Evolutionary conservation across 2,329 filamentous ascomycete species (phyloP), one percentile per base, ranked within the genome.

Genomic region (Pezicula neosporulosa): DNA sequence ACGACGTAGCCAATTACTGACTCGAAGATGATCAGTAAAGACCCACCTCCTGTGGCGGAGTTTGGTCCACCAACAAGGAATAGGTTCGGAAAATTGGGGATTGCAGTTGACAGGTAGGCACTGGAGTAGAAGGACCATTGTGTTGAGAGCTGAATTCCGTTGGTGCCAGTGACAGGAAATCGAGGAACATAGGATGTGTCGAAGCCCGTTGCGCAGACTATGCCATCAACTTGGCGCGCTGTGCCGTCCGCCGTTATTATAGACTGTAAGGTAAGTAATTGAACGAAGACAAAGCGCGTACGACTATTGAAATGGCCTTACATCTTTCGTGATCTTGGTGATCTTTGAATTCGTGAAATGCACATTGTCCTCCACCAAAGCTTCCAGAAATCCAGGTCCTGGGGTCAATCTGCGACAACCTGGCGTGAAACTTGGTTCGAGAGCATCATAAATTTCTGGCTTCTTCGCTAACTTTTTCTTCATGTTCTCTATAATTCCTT

Each of bases 1-100:
- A 84, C 82, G 51, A 81, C 78, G 63, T 84, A 86, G 0, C 80
- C 76, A 2, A 86, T 66, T 60, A 89, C 89, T 48, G 85, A 81
- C 0, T 89, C 70, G 2, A 87, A 68, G 59, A 85, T 85, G 19
- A 84, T 82, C 51, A 81, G 78, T 63, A 84, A 85, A 0, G 80
- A 76, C 1, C 77, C 74, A 15, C 39, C 30, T 4, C 33, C 39
- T 12, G 30, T 38, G 10, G 39, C 43, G 9, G 49, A 47, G 19
- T 51, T 51, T 5, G 49, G 49, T 18, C 49, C 49, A 5, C 28
- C 27, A 7, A 51, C 24, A 3, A 47, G 15, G 33, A 46, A 51
- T n/a, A 38, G 33, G 33, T 51, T 51, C 12, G 49, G 49, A 18
- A 51, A 51, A 19, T 38, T 33, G n/a, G 30, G 30, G 15, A 47